Evolutionary conservation across 148 eudicot species (phyloP), one percentile per base, ranked within the genome.

Genomic region (Simmondsia chinensis): DNA sequence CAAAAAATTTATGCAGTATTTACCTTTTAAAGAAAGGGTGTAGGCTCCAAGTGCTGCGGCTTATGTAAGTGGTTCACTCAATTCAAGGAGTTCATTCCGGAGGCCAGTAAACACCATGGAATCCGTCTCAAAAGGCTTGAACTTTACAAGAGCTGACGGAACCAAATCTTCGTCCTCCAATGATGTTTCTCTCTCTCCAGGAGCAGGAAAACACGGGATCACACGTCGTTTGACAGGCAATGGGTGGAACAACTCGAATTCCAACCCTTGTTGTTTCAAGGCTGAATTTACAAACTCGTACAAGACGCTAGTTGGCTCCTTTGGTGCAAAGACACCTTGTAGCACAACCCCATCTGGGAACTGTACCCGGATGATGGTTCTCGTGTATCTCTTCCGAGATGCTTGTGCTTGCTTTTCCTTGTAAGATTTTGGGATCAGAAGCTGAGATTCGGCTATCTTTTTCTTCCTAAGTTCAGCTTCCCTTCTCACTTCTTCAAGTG

Each of bases 341-440:
- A 91, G 99, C 60, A 91, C 89, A 39, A 91, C 99, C 16, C 89
- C 89, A 60, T 91, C 95, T 44, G 99, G 99, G 51, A 91, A 91
- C 54, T 91, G 96, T 9, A 91, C 58, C 52, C 99, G 66, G 19
- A 91, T 77, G 21, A 91, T 65, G 12, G 87, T 64, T 60, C 47
- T 77, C 4, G 22, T 64, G 59, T 82, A 83, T 66, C 63, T 73
- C 52, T 62, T 82, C 25, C 74, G 58, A 4, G 80, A 76, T 62
- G 94, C 94, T 68, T 91, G 84, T 31, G 88, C 88, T 68, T 82
- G 94, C 60, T 85, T 87, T 73, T 86, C 99, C 54, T 54, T 86
- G 43, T 46, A 75, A 2, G 99, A 89, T 60, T 79, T 91, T 31
- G 99, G 99, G 48, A 91, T 55, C 61, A 91, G 67, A 31, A 85